These are phyloP conservation scores for Neotropicomus parvogracilis DNA, from an alignment of 1,284 basidiomycete genomes.

Conservation along the genomic window DNA sequence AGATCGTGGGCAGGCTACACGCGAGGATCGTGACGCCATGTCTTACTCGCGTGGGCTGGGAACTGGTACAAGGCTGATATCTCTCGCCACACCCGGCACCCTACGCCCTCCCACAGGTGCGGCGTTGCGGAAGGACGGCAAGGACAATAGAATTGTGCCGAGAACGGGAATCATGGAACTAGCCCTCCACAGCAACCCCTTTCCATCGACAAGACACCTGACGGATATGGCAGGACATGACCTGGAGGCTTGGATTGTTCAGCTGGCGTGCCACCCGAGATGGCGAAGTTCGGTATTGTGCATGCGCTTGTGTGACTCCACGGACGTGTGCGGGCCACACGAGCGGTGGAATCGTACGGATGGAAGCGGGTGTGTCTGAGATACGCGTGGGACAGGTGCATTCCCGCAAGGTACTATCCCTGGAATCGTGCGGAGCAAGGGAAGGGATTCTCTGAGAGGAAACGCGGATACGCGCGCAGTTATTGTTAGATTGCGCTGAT, in stretches of 20 bases:
- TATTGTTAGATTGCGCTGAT: constrained; percentile 20
- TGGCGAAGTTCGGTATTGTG: constrained; percentile 8
- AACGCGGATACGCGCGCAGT: constrained; percentile 1
- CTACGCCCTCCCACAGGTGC: constrained; percentile 16
- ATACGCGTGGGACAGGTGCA: constrained; percentile 5
- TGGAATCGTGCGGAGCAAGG: constrained; percentile 12
- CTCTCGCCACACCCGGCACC: constrained; percentile 6
- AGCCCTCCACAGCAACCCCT: constrained; percentile 20
- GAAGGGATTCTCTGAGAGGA: constrained; percentile 21
- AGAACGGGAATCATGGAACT: constrained; percentile 19
- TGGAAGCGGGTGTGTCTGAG: neutral
- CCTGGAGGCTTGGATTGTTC: constrained; percentile 2
- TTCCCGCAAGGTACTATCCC: constrained; percentile 12
- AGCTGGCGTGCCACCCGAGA: constrained; percentile 2
- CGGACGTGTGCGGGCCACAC: constrained; percentile 9
- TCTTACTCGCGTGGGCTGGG: constrained; percentile 10
- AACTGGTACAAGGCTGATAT: neutral
- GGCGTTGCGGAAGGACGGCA: neutral
- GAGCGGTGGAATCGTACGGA: constrained; percentile 3
- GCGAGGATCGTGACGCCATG: constrained; percentile 15
- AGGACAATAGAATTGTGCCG: constrained; percentile 1
- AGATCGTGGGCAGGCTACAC: constrained; percentile 9
- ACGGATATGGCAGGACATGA: constrained; percentile 17
- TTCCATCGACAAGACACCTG: constrained; percentile 12
- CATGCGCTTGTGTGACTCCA: neutral